Evolutionary conservation across 805 yeast genomes (phyloP), one percentile per base, ranked within the genome.

Genomic region (Nakazawaea ishiwadae): DNA sequence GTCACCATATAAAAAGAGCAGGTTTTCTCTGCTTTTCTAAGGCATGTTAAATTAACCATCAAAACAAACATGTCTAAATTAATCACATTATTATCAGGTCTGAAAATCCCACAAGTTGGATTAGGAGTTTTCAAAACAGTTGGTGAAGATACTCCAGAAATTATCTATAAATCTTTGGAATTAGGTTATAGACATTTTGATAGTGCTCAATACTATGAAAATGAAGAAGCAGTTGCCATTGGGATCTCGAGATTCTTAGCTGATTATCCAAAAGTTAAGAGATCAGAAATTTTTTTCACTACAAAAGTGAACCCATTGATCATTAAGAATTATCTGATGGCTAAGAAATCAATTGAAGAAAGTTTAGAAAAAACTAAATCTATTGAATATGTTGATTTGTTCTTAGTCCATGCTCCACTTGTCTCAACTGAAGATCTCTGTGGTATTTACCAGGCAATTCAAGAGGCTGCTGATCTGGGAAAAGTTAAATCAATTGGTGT

Each of bases 181-280:
- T 63, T 58, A 9, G 95, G 95, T 0, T 85, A 82, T 57, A 72
- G 93, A 50, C 91, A 81, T 52, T 63, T 85, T 44, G 93, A 86
- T 55, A 66, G 81, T 15, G 96, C 95, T 4, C 77, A 71, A 8
- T 58, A 59, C 12, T 86, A 86, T 62, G 62, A 64, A 8, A 85
- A 85, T 60, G 87, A 84, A 55, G 48, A 48, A n/a, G 84, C 79
- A 48, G 77, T 77, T 4, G 79, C 78, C 16, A 65, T 70, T 35
- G 93, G 84, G 4, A 73, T 84, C 33, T 58, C 66, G 15, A 56
- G 62, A 40, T 84, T 17, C 20, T n/a, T 60, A 1, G 44, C 36
- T 3, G 56, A 52, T 10, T 10, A 23, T 10, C 26, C 26, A 18
- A 47, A 11, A 3, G 36, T 42, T 41, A 58, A 55, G 46, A 54